Conservation (phyloP, 2,329 filamentous ascomycete species). For the Corniculantispora saksenae region DNA sequence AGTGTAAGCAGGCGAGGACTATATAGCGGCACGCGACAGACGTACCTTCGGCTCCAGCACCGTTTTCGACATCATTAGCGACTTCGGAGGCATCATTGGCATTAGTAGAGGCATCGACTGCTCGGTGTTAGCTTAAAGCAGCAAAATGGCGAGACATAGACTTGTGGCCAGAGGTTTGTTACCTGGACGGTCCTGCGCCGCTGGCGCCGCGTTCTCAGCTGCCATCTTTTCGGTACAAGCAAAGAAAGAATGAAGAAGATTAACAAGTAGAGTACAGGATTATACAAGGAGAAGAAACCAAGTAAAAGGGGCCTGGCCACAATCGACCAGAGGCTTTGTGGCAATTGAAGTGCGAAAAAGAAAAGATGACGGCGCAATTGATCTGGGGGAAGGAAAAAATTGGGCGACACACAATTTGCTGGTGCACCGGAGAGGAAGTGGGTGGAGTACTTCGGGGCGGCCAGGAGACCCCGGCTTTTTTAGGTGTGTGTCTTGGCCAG, state of each 20-base stretch:
- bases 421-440: conserved; percentile 12
- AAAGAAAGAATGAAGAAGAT: conserved; percentile 1
- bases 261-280: conserved; percentile 10
- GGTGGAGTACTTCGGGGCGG: conserved; percentile 16
- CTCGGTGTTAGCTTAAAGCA: conserved; percentile 17
- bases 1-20: conserved; percentile 24
- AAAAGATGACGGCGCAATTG: conserved; percentile 1
- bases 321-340: conserved; percentile 2
- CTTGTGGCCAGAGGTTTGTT: neutral
- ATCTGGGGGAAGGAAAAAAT: conserved; percentile 17
- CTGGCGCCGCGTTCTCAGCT: conserved; percentile 9
- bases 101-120: conserved; percentile 29
- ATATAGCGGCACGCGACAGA: conserved; percentile 15
- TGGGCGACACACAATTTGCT: conserved; percentile 17
- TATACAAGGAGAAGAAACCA: neutral
- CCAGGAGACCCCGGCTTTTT: conserved; percentile 16
- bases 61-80: conserved; percentile 30
- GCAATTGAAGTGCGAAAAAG: conserved; percentile 18
- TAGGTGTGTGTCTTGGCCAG: neutral
- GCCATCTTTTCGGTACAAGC: conserved; percentile 18
- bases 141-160: neutral
- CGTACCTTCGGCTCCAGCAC: conserved; percentile 38
- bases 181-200: conserved; percentile 12
- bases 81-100: conserved; percentile 28
- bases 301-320: conserved; percentile 4